Conservation (phyloP, 2,329 filamentous ascomycete genomes). For the Aspergillus sp. region DNA sequence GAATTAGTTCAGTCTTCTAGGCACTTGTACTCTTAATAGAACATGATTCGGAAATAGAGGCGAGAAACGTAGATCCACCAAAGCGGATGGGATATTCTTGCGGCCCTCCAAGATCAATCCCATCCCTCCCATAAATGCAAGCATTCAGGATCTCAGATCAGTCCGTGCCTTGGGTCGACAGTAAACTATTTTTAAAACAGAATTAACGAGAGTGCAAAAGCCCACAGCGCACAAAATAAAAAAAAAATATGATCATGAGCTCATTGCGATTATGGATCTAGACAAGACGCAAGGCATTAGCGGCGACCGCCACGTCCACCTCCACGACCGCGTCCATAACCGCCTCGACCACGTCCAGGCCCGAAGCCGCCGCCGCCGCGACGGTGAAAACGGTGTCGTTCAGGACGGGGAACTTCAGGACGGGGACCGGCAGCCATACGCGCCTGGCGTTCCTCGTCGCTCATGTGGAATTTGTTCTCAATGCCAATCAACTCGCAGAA, state of each 20-base stretch:
- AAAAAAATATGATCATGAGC: neutral
- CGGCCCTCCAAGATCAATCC: neutral
- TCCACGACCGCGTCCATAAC: slow-evolving; percentile 20
- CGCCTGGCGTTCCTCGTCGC: slow-evolving; percentile 65
- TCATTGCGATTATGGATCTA: neutral
- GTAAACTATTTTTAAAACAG: no score
- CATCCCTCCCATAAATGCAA: neutral
- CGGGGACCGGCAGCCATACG: slow-evolving; percentile 61
- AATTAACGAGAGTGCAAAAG: neutral
- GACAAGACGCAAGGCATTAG: neutral
- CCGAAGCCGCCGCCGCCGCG: slow-evolving; percentile 22
- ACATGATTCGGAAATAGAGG: neutral
- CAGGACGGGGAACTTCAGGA: slow-evolving; percentile 24
- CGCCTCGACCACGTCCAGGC: slow-evolving; percentile 20
- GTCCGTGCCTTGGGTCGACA: no score
- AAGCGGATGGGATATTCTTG: neutral
- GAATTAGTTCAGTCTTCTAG: neutral
- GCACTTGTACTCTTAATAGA: neutral
- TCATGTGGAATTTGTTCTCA: slow-evolving; percentile 71
- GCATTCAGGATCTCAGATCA: no score
- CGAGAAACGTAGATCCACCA: neutral
- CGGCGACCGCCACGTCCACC: slow-evolving; percentile 3
- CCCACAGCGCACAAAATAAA: neutral
- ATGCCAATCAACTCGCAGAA: slow-evolving; percentile 81
- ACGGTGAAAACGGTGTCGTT: slow-evolving; percentile 10